A percentile compares a stretch with the other conserved stretches of the same genome.
phyloP scores from a whole-genome alignment of 2,329 filamentous ascomycete genomes.

The Botryotinia calthae region DNA sequence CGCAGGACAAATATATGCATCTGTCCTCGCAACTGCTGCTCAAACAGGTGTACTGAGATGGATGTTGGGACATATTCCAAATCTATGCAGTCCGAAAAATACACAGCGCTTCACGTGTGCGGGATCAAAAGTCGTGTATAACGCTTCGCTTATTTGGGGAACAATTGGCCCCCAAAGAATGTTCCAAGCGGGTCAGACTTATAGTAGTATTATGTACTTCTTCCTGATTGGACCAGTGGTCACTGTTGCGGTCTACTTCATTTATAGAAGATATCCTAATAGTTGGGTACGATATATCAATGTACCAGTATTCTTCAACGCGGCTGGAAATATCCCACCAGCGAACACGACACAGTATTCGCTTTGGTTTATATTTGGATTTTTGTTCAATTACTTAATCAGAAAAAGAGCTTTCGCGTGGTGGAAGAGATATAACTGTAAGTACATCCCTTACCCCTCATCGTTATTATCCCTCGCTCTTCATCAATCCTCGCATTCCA shows the following conservation, averaged over 20 bases:
- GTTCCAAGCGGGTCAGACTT: constrained; percentile 49
- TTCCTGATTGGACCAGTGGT: constrained; percentile 53
- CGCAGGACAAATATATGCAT: constrained; percentile 48
- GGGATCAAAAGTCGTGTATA: constrained; percentile 51
- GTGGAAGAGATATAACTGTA: constrained; percentile 47
- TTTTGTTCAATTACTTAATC: constrained; percentile 49
- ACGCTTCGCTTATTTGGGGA: constrained; percentile 54
- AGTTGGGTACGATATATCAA: constrained; percentile 45
- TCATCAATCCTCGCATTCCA: neutral
- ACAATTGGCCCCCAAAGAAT: constrained; percentile 46
- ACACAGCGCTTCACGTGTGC: constrained; percentile 49
- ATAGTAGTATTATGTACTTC: constrained; percentile 48
- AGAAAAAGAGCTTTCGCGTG: constrained; percentile 46
- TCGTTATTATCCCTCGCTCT: neutral
- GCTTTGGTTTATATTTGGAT: constrained; percentile 49
- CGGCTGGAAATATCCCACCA: constrained; percentile 47
- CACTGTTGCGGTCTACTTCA: constrained; percentile 56
- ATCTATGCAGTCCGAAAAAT: constrained; percentile 44
- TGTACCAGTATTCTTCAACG: constrained; percentile 49
- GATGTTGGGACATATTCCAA: constrained; percentile 43
- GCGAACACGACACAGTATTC: constrained; percentile 51
- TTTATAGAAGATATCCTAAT: constrained; percentile 56
- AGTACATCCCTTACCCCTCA: neutral
- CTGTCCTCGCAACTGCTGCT: constrained; percentile 46
- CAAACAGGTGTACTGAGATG: constrained; percentile 43